Base-by-base conservation (phyloP, 768 basidiomycete species). In the Coprinellus micaceus region DNA sequence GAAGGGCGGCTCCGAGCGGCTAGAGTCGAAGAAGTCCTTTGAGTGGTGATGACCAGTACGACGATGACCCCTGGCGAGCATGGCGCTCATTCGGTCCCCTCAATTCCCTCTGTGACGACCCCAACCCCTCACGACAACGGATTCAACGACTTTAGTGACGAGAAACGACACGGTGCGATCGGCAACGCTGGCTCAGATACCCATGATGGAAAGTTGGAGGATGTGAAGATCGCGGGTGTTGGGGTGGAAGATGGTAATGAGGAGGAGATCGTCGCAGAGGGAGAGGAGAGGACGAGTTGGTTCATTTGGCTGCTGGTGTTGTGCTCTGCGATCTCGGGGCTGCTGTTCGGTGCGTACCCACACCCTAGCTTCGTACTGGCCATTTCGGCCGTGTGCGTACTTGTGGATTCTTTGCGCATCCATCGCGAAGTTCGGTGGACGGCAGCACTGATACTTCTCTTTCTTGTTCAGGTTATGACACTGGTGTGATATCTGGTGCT, bases 401-500 rank as follows among this genome's bases (percentile, higher is more conserved):
- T 53, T 33, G 29, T 36, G 49, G 47, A 28, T 3, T 48, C 57
- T 53, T 36, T 26, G 43, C n/a, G 21, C 19, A 10, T 25, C 44
- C 21, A 3, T 5, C 2, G 40, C 2, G 40, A 10, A 41, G n/a
- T 41, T 21, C 17, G 17, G 40, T 6, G 17, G 40, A n/a, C 40
- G 40, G n/a, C 19, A 21, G 44, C 19, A 15, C 30, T 37, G 22
- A 15, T 1, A 21, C 3, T 25, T 30, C 25, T 40, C 11, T n/a
- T 5, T n/a, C 15, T 29, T 48, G 19, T 54, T 4, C 33, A 89
- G 88, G 89, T 24, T 91, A 91, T 63, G 89, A 91, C 64, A 91
- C 89, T 10, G 88, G 88, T 43, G 84, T 88, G 36, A 86, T 91
- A 22, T 89, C 87, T 53, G 89, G 89, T 25, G 86, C 89, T n/a